Evolutionary conservation across 129 eudicot species (phyloP), one percentile per base, ranked within the genome.

Genomic region (Silybum marianum): DNA sequence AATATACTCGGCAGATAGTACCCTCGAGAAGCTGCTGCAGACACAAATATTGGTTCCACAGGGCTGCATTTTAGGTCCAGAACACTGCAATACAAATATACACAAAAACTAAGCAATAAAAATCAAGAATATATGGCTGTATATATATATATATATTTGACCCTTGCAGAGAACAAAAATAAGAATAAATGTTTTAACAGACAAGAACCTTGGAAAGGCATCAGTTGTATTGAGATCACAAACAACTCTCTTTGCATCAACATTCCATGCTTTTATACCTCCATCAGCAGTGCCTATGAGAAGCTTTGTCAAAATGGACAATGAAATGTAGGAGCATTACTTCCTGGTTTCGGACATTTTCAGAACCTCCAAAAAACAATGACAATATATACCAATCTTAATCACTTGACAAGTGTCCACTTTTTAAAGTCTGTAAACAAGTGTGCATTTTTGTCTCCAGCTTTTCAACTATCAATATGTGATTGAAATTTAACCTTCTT

Each of bases 251-350:
- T 96, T 96, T 75, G 99, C 91, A 83, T 93, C 99, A 77, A 92
- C 99, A 83, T 96, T 96, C 99, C 99, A 96, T 84, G 98, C 99
- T 91, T 93, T 96, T 75, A 96, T 93, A 82, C 98, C 98, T 76
- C 98, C 99, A 88, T 91, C 90, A 85, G 97, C 96, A 90, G 99
- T 93, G 82, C 99, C 99, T 83, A 96, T 96, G 46, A 96, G 98
- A 89, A 93, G 99, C 99, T 96, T 87, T 84, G 82, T 86, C 91
- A 90, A 87, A 85, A 87, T 83, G 81, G 85, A 88, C 86, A 86
- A 87, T 76, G 60, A 80, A 81, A 79, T 34, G 39, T 66, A 81
- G 69, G 82, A 78, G 71, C 62, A 80, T 88, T 84, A 87, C 78
- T 68, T 78, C 78, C 76, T 71, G 74, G 58, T 76, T 71, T 88